phyloP scores from a whole-genome alignment of 2,329 filamentous ascomycete genomes.

The Westerdykella ornata region DNA sequence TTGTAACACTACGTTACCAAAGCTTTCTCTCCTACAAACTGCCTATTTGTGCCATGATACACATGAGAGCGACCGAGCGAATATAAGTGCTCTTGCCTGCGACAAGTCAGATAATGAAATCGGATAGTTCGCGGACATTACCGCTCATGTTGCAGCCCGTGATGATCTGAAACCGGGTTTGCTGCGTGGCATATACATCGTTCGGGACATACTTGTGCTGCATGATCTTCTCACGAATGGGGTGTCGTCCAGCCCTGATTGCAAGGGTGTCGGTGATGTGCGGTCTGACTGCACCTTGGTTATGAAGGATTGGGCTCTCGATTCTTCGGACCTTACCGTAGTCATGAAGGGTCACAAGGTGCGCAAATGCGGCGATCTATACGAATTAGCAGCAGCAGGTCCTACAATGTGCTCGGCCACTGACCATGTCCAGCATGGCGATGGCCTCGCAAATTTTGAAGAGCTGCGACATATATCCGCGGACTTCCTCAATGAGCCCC shows the following conservation, averaged over 20 bases:
- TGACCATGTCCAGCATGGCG: slow-evolving; percentile 78
- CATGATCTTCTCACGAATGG: slow-evolving; percentile 68
- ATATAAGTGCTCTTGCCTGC: slow-evolving; percentile 81
- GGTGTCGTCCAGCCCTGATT: slow-evolving; percentile 68
- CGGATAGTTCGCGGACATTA: slow-evolving; percentile 29
- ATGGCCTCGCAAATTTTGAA: slow-evolving; percentile 84
- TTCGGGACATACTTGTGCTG: slow-evolving; percentile 71
- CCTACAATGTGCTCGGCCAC: neutral
- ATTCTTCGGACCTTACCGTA: slow-evolving; percentile 41
- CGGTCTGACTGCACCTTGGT: slow-evolving; percentile 50
- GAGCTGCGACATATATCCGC: slow-evolving; percentile 61
- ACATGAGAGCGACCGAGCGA: slow-evolving; percentile 71
- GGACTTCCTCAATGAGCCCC: slow-evolving; percentile 64
- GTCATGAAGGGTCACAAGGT: slow-evolving; percentile 61
- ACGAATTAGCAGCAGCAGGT: neutral
- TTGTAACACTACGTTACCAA: neutral
- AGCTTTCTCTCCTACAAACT: slow-evolving; percentile 50
- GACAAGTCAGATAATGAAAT: neutral
- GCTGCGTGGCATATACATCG: slow-evolving; percentile 75
- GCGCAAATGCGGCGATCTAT: slow-evolving; percentile 37
- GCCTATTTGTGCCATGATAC: slow-evolving; percentile 90
- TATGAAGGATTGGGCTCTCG: slow-evolving; percentile 2
- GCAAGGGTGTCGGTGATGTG: slow-evolving; percentile 62
- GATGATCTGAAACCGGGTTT: slow-evolving; percentile 82
- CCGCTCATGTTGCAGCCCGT: slow-evolving; percentile 97